Conservation (phyloP, 495 filamentous ascomycete genomes). For the Aspergillus incahuasiensis region DNA sequence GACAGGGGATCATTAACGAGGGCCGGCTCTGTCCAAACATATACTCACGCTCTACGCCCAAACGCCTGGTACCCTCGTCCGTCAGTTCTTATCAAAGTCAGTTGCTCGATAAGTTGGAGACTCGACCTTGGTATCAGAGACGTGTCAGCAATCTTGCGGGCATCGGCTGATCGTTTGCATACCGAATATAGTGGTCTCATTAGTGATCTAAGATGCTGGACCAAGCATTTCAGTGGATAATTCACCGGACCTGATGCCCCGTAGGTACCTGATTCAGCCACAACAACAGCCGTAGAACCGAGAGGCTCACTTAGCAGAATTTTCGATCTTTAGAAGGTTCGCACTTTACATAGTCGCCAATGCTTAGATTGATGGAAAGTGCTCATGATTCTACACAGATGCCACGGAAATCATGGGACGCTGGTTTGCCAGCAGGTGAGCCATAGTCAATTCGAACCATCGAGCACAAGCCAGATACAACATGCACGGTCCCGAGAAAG, state of each 20-base stretch:
- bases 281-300: background rate
- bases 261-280: background rate
- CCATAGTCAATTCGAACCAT: constrained; percentile 8
- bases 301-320: background rate
- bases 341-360: background rate
- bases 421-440: background rate
- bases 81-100: background rate
- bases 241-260: background rate
- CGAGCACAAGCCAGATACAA: background rate
- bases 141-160: background rate
- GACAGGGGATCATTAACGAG: constrained; percentile 11
- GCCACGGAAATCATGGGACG: constrained; percentile 13
- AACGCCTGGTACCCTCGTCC: constrained; percentile 18
- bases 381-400: background rate
- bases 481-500: background rate
- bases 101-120: background rate
- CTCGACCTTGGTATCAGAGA: constrained; percentile 1
- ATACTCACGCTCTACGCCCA: constrained; percentile 16
- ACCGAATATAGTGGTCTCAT: background rate
- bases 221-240: constrained; percentile 10
- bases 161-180: too few species aligned
- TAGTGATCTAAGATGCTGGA: constrained; percentile 17
- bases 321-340: background rate
- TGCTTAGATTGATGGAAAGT: too few species aligned
- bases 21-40: constrained; percentile 5